Evolutionary conservation across 2,329 filamentous ascomycete species (phyloP).

Genomic region (Calycina herbarum): DNA sequence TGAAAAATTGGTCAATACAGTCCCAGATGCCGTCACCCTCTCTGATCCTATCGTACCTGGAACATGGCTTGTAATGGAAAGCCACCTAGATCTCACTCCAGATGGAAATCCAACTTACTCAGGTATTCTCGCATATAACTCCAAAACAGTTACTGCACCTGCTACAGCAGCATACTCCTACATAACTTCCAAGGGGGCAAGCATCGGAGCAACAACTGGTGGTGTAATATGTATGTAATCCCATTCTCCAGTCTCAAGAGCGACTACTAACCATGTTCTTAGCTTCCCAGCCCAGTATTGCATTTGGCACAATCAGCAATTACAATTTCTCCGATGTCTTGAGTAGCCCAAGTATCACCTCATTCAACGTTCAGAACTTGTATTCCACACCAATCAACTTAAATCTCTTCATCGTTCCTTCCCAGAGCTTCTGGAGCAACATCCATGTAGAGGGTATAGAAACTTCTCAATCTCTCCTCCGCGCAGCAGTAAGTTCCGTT

Average conservation of each 20-base stretch:
- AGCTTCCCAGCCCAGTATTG: background rate
- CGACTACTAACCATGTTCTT: background rate
- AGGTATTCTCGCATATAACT: constrained; percentile 8
- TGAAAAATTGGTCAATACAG: constrained; percentile 26
- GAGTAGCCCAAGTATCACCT: constrained; percentile 5
- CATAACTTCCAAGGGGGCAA: background rate
- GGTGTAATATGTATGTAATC: background rate
- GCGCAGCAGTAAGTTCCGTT: too few species aligned
- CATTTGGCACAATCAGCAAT: background rate
- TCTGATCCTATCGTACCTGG: constrained; percentile 22
- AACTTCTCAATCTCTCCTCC: background rate
- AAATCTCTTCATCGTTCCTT: constrained; percentile 25
- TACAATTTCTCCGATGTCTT: background rate
- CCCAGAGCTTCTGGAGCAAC: constrained; percentile 10
- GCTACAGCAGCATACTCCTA: background rate
- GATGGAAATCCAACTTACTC: constrained; percentile 13
- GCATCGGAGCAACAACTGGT: background rate
- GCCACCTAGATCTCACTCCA: constrained; percentile 18
- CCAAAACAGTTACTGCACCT: background rate
- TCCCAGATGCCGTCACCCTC: constrained; percentile 18
- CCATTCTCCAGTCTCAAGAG: background rate
- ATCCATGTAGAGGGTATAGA: constrained; percentile 10
- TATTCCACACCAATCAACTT: constrained; percentile 18
- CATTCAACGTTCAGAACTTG: constrained; percentile 18
- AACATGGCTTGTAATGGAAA: constrained; percentile 16